Percentiles rank a stretch among this genome's conserved stretches.
Conservation (phyloP, 2,329 filamentous ascomycete species). For the Zalaria obscura region DNA sequence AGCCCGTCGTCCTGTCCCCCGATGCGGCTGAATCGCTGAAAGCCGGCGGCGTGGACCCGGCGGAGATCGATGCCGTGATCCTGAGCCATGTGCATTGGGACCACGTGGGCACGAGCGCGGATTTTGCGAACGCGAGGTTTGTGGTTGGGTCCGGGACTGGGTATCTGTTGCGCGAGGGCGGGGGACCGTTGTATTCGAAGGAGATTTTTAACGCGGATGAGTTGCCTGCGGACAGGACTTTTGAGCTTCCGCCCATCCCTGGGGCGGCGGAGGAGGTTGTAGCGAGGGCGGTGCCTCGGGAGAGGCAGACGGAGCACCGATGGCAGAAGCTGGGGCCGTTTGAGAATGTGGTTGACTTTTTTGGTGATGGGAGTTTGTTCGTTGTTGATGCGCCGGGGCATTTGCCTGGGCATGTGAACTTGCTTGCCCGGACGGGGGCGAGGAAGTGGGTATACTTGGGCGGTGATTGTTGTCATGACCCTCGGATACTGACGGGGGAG, state of each 20-base stretch:
- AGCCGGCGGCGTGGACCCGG: constrained; percentile 21
- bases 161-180: constrained; percentile 21
- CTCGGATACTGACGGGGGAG: constrained; percentile 35
- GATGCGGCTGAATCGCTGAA: constrained; percentile 28
- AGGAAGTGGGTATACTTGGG: constrained; percentile 34
- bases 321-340: constrained; percentile 33
- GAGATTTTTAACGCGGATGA: not conserved
- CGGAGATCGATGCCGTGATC: constrained; percentile 27
- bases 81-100: constrained; percentile 44
- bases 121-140: constrained; percentile 36
- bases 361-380: constrained; percentile 31
- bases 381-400: constrained; percentile 38
- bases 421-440: constrained; percentile 27
- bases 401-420: constrained; percentile 36
- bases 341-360: constrained; percentile 31
- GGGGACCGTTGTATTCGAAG: constrained; percentile 1
- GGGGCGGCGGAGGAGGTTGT: not conserved
- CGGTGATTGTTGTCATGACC: constrained; percentile 41
- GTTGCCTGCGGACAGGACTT: not conserved
- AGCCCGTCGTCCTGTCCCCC: constrained; percentile 8
- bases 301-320: constrained; percentile 3
- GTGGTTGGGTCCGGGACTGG: constrained; percentile 35
- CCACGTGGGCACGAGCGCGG: constrained; percentile 40
- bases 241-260: not conserved
- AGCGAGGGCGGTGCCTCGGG: not conserved